Percentiles rank a stretch among this genome's conserved stretches.
Evolutionary conservation across 1,284 basidiomycete genomes (phyloP).

Genomic region (Leccinum pallidistipes): DNA sequence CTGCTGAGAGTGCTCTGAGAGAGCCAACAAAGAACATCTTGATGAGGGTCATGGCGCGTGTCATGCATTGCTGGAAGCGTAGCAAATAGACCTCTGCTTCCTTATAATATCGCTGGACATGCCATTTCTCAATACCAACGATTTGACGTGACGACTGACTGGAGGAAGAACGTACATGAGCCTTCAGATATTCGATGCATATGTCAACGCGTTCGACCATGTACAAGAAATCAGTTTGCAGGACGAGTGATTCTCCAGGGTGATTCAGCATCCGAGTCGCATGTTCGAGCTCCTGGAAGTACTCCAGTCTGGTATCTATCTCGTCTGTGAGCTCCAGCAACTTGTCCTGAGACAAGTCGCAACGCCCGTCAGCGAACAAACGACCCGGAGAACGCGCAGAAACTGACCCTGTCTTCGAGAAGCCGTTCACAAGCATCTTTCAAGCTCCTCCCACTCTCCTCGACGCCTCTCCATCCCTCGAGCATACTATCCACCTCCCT

Average conservation of each 20-base stretch:
- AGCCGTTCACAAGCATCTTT: constrained; percentile 89
- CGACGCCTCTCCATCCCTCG: constrained; percentile 80
- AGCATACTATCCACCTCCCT: constrained; percentile 78
- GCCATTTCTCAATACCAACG: constrained; percentile 2
- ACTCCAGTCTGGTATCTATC: constrained; percentile 76
- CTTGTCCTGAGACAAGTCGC: constrained; percentile 52
- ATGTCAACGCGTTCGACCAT: constrained; percentile 93
- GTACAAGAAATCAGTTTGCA: constrained; percentile 86
- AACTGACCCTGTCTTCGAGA: constrained; percentile 77
- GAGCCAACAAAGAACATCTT: constrained; percentile 92
- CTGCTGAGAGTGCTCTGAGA: constrained; percentile 69
- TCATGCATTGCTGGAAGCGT: constrained; percentile 94
- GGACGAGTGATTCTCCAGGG: constrained; percentile 86
- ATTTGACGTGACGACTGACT: background rate
- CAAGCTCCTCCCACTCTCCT: constrained; percentile 83
- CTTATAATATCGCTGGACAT: constrained; percentile 74
- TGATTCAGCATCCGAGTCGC: constrained; percentile 91
- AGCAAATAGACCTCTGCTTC: constrained; percentile 91
- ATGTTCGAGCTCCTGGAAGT: constrained; percentile 89
- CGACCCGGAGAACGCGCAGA: background rate
- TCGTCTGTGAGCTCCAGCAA: constrained; percentile 77
- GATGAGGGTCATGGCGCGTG: constrained; percentile 92
- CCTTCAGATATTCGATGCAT: constrained; percentile 85
- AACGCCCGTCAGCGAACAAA: constrained; percentile 1
- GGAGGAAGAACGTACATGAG: constrained; percentile 60